Percentiles rank a stretch among this genome's conserved stretches.
These are phyloP conservation scores for Ammopiptanthus mongolicus DNA, from an alignment of 306 rosid genomes.

Conservation along the genomic window DNA sequence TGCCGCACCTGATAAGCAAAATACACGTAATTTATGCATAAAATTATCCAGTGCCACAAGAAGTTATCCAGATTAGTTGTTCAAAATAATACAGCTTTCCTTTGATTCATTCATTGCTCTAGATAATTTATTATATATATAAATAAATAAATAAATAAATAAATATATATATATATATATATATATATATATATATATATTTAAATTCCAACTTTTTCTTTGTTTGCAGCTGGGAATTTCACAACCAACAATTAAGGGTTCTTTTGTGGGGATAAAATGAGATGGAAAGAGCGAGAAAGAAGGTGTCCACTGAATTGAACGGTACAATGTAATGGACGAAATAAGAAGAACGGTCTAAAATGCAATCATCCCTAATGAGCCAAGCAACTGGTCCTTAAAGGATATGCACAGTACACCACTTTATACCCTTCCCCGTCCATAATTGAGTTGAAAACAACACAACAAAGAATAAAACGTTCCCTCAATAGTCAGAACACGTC, in stretches of 20 bases:
- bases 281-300: background rate
- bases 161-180: no score
- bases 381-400: conserved; percentile 44
- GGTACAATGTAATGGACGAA: conserved; percentile 23
- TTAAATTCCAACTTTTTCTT: conserved; percentile 26
- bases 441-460: conserved; percentile 42
- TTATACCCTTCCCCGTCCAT: conserved; percentile 40
- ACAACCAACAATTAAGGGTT: conserved; percentile 38
- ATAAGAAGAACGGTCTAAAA: conserved; percentile 37
- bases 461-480: conserved; percentile 32
- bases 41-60: no score
- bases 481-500: conserved; percentile 36
- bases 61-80: no score
- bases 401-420: conserved; percentile 32
- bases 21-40: no score
- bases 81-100: no score
- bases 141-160: no score
- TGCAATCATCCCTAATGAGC: conserved; percentile 28
- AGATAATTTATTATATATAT: no score
- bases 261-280: conserved; percentile 25
- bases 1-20: no score
- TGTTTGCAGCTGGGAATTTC: conserved; percentile 31
- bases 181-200: no score
- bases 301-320: conserved; percentile 18
- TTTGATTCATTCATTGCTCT: no score